Evolutionary conservation across 768 basidiomycete genomes (phyloP).

Genomic region (Kwoniella shandongensis): DNA sequence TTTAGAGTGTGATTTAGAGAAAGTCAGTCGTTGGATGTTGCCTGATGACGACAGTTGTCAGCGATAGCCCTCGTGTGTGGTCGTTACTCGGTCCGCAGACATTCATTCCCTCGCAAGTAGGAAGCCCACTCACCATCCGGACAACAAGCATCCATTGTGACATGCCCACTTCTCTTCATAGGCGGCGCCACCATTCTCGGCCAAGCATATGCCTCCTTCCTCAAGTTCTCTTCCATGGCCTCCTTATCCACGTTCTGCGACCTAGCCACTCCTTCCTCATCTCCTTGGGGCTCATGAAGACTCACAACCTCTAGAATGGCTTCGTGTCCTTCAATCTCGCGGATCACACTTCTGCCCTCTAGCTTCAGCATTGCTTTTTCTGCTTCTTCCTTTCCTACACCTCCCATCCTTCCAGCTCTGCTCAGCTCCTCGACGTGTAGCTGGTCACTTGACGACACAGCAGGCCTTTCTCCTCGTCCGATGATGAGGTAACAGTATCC

Average conservation of each 20-base stretch:
- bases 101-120: no score
- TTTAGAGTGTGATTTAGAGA: constrained; percentile 93
- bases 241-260: neutral
- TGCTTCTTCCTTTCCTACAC: constrained; percentile 41
- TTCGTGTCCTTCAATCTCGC: constrained; percentile 26
- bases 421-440: constrained; percentile 7
- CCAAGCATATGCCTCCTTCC: constrained; percentile 79
- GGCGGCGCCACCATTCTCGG: constrained; percentile 91
- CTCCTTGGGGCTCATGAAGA: constrained; percentile 8
- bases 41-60: constrained; percentile 58
- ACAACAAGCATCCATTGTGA: constrained; percentile 86
- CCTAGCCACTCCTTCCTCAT: neutral
- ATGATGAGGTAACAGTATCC: constrained; percentile 89
- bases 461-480: constrained; percentile 71
- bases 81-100: no score
- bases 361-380: constrained; percentile 32
- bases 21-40: constrained; percentile 84
- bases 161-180: constrained; percentile 83
- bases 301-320: constrained; percentile 36
- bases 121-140: constrained; percentile 63
- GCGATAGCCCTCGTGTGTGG: neutral
- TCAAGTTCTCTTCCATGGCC: constrained; percentile 55
- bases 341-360: constrained; percentile 30
- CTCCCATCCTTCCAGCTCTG: constrained; percentile 31
- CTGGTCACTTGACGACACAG: neutral